Evolutionary conservation across 805 yeast species (phyloP).

Genomic region (Metschnikowia baotianmanensis): DNA sequence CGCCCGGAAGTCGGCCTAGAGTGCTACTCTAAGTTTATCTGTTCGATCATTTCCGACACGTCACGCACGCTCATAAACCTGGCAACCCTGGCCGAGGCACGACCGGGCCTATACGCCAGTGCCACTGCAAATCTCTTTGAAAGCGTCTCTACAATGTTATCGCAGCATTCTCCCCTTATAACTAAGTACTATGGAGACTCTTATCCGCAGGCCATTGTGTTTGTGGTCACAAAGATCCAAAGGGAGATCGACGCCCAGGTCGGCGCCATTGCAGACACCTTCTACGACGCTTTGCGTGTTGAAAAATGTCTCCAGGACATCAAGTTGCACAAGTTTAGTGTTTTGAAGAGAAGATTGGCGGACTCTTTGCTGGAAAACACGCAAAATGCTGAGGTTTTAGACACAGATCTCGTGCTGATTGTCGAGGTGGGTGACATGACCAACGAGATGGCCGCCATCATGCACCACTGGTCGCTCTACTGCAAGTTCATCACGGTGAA

Average conservation of each 20-base stretch:
- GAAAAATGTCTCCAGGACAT: slow-evolving; percentile 56
- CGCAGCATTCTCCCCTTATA: slow-evolving; percentile 83
- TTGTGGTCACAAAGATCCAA: slow-evolving; percentile 72
- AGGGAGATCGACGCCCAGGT: slow-evolving; percentile 91
- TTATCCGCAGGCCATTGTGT: slow-evolving; percentile 59
- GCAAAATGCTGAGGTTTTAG: slow-evolving; percentile 21
- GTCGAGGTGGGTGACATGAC: slow-evolving; percentile 64
- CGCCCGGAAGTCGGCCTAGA: slow-evolving; percentile 68
- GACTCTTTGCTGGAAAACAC: slow-evolving; percentile 3
- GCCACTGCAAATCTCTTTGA: slow-evolving; percentile 72
- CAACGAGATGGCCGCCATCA: slow-evolving; percentile 69
- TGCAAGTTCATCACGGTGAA: slow-evolving; percentile 67
- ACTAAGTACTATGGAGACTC: slow-evolving; percentile 54
- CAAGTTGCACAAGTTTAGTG: slow-evolving; percentile 43
- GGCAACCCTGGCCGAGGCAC: slow-evolving; percentile 24
- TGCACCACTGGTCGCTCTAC: slow-evolving; percentile 85
- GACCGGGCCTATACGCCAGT: slow-evolving; percentile 55
- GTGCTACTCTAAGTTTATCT: slow-evolving; percentile 82
- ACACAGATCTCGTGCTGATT: slow-evolving; percentile 46
- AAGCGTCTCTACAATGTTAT: slow-evolving; percentile 76
- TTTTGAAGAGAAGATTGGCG: slow-evolving; percentile 19
- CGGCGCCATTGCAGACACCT: slow-evolving; percentile 82
- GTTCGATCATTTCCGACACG: slow-evolving; percentile 78
- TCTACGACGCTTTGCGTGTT: slow-evolving; percentile 68
- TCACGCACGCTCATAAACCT: slow-evolving; percentile 62